Base-by-base conservation (phyloP, 331 rosid genomes). In the Malus hybrid region DNA sequence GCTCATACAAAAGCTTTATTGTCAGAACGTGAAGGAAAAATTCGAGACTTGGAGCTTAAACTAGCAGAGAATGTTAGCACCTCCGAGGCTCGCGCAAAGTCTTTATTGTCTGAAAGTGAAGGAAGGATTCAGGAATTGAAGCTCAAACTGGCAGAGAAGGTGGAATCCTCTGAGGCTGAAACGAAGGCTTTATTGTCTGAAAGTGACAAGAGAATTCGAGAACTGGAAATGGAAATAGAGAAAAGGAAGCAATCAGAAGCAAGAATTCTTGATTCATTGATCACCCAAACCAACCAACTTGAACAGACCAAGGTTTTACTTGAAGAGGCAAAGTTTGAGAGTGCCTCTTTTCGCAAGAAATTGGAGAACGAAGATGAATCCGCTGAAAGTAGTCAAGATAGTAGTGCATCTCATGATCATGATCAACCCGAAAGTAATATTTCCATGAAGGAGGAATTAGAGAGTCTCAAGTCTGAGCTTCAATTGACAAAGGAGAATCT, bases 311-410 rank as follows among this genome's bases (percentile, higher is more conserved):
- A 87, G 85, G 42, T 82, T 52, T 76, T 69, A 9, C 88, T 90
- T 3, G 90, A 91, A 61, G 96, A 90, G 64, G 80, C 95, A 19
- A 87, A 85, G 82, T 60, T 74, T 4, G 92, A 88, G 82, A 84
- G 86, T 9, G 34, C 66, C 66, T 81, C 85, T 36, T 90, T 90
- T 46, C 74, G 34, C 4, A 80, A 83, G 27, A 87, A 85, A 56
- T 0, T 83, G 6, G 80, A 64, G 54, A 34, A 68, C 76, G 79
- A 85, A 36, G 78, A 74, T 22, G 84, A 65, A 11, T 73, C 75
- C 68, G n/a, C 65, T 18, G 62, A 62, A 33, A 63, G 56, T 33
- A 63, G 70, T 62, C 70, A 34, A 66, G 70, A 74, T 10, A 20
- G 32, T 63, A 62, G 78, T 67, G 31, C 73, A 9, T 18, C 31